Base-by-base conservation (phyloP, 164 flowering plant species). In the Dillenia suffruticosa region DNA sequence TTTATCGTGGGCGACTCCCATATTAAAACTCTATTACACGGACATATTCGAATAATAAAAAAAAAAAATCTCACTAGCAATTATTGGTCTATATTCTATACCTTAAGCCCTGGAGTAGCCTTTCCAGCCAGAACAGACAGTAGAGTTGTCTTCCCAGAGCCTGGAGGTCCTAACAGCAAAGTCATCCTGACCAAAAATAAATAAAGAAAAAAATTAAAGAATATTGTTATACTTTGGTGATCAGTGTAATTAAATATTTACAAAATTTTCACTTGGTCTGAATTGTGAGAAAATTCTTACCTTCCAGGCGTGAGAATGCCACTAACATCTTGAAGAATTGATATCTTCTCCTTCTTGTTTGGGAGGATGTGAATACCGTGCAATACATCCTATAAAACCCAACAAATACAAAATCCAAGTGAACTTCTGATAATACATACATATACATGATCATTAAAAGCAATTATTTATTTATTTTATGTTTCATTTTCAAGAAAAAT, bases 141-240 rank as follows among this genome's bases (percentile, higher is more conserved):
- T 54, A 85, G 69, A 1, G 90, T 81, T 40, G 87, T 85, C 67
- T 85, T 85, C 14, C 90, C 90, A 10, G 90, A 85, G 47, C 82
- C 66, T 63, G 90, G 90, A 2, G 90, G 90, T 10, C 90, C 90
- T 65, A 85, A 67, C 44, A 85, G 85, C 63, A 85, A 62, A 12
- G 87, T 76, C 84, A 85, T 67, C 73, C 88, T 84, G 73, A 70
- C 74, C 60, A 63, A 65, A 10, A 13, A 69, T 26, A 17, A 44
- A 13, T 8, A 12, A 26, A n/a, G n/a, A n/a, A 56, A 19, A 61
- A 51, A 40, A 61, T 44, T 15, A 32, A 40, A 11, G 1, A 5
- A 2, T 1, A n/a, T 19, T 19, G 22, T 19, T 19, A 19, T 19
- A 19, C 22, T 19, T 19, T 19, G 22, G 22, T 19, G 22, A 40